Conservation (phyloP, 768 basidiomycete genomes). For the Lactarius trivialis region DNA sequence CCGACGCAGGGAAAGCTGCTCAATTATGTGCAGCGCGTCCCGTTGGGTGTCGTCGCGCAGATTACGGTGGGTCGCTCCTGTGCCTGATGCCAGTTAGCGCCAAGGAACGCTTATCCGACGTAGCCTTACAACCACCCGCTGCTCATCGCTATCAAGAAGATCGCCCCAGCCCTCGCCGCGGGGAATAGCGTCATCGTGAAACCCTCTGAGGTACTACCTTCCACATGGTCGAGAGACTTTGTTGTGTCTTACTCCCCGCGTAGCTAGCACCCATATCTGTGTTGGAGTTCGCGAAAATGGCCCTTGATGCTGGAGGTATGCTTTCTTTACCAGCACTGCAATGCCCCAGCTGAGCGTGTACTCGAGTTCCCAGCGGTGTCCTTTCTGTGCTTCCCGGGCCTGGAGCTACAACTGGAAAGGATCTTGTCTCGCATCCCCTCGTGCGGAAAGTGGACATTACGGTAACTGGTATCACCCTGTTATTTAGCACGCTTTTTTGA, state of each 20-base stretch:
- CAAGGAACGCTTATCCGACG: neutral
- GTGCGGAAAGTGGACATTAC: conserved; percentile 82
- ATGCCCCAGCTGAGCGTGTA: neutral
- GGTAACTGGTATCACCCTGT: conserved; percentile 35
- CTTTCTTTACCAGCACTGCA: neutral
- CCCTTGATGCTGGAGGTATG: conserved; percentile 59
- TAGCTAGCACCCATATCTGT: conserved; percentile 76
- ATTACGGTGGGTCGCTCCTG: conserved; percentile 52
- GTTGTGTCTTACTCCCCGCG: neutral
- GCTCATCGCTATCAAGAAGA: conserved; percentile 85
- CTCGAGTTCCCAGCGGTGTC: conserved; percentile 67
- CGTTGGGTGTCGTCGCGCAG: conserved; percentile 84
- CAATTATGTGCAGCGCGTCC: conserved; percentile 73
- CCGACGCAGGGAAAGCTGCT: conserved; percentile 75
- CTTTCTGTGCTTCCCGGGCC: conserved; percentile 70
- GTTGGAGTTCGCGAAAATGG: conserved; percentile 66
- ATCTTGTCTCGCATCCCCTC: conserved; percentile 56
- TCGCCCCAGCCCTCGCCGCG: conserved; percentile 77
- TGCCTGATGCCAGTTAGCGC: neutral
- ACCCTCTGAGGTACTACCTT: conserved; percentile 56
- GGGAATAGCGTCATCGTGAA: conserved; percentile 82
- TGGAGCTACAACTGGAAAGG: conserved; percentile 56
- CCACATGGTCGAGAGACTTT: neutral
- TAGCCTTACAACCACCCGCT: conserved; percentile 88
- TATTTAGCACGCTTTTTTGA: neutral